phyloP scores from a whole-genome alignment of 768 basidiomycete species.

The Phallus indusiatus region DNA sequence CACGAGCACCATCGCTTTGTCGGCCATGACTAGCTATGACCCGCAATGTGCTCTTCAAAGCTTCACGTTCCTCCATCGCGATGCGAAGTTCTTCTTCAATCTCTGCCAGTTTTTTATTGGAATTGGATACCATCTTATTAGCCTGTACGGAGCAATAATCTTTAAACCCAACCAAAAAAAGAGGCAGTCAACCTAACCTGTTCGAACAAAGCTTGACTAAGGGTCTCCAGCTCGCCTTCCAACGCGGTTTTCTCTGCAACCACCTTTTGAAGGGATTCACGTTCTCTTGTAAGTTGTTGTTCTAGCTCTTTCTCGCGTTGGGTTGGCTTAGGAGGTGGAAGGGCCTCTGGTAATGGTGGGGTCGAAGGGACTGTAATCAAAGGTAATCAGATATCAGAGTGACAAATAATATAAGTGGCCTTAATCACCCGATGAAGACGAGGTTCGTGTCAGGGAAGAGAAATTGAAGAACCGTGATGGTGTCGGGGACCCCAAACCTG shows the following conservation, averaged over 20 bases:
- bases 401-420: not conserved
- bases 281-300: constrained; percentile 43
- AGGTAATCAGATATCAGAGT: not conserved
- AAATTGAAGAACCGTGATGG: constrained; percentile 7
- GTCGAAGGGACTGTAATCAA: not conserved
- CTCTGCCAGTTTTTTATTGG: constrained; percentile 62
- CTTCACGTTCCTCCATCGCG: constrained; percentile 44
- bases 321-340: not conserved
- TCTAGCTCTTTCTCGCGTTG: constrained; percentile 23
- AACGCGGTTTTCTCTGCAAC: constrained; percentile 51
- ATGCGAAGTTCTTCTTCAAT: constrained; percentile 64
- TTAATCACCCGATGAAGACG: not conserved
- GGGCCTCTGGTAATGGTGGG: not conserved
- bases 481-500: not conserved
- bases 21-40: constrained; percentile 31
- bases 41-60: constrained; percentile 53
- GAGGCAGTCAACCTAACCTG: constrained; percentile 40
- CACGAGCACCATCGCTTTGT: not conserved
- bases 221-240: constrained; percentile 67
- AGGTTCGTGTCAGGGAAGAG: not conserved
- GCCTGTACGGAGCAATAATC: constrained; percentile 36
- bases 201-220: constrained; percentile 78
- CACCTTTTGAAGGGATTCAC: constrained; percentile 40
- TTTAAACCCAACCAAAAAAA: not conserved
- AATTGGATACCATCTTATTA: constrained; percentile 79